Evolutionary conservation across 768 basidiomycete species (phyloP).

Genomic region (Cubamyces sp.): DNA sequence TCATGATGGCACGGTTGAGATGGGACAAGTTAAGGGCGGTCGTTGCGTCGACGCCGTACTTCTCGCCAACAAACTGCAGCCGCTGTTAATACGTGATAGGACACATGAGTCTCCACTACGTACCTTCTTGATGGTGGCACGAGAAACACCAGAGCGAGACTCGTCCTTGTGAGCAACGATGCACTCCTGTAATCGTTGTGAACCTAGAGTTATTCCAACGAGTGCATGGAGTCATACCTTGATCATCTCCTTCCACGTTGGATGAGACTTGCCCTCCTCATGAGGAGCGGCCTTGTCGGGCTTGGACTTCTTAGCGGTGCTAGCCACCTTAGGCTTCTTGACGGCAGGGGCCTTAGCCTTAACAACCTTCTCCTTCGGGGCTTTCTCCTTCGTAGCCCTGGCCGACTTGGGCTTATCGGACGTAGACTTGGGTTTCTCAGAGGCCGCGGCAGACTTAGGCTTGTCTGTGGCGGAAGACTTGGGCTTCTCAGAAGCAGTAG

Average conservation of each 20-base stretch:
- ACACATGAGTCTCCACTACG: conserved; percentile 9
- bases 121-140: conserved; percentile 70
- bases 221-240: conserved; percentile 29
- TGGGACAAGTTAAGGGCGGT: conserved; percentile 47
- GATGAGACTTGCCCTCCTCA: conserved; percentile 33
- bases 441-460: conserved; percentile 13
- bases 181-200: conserved; percentile 58
- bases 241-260: conserved; percentile 45
- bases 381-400: conserved; percentile 1
- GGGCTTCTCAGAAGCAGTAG: conserved; percentile 27
- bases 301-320: conserved; percentile 6
- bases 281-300: conserved; percentile 16
- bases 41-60: conserved; percentile 49
- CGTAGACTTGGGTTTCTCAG: conserved; percentile 24
- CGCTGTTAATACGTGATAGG: neutral
- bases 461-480: conserved; percentile 24
- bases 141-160: conserved; percentile 72
- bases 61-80: conserved; percentile 55
- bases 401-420: conserved; percentile 13
- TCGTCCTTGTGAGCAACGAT: conserved; percentile 69
- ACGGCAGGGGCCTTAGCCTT: conserved; percentile 18
- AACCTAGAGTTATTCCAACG: neutral
- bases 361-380: conserved; percentile 4
- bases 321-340: conserved; percentile 26
- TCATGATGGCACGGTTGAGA: conserved; percentile 58